Evolutionary conservation across 225 moss, liverwort and hornwort genomes (phyloP), one percentile per base, ranked within the genome.

Genomic region (Pseudisothecium myosuroides): DNA sequence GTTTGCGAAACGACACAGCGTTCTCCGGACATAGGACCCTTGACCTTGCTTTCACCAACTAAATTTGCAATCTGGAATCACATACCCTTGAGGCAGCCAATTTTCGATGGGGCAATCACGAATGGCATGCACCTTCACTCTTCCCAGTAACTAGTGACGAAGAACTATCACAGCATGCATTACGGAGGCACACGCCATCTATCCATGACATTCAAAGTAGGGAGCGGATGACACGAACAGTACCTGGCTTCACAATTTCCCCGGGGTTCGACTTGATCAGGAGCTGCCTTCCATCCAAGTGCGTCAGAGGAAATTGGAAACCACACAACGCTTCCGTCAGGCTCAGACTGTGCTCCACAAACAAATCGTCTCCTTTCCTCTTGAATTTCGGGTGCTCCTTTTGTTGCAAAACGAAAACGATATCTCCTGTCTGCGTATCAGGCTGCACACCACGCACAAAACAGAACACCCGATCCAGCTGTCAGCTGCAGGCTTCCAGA

Each of bases 351-450:
- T 98, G 98, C 86, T 97, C 97, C 66, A 98, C 94, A 49, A 97
- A 97, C 34, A 98, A 56, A 36, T 98, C 98, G 76, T 98, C 98
- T 18, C 86, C 94, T 74, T 97, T 98, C 58, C 98, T 94, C 94
- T 98, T 97, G 84, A 97, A 98, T 41, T 96, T 96, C 0, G 93
- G 95, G 74, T 98, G 98, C 78, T 98, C 98, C 90, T 98, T 98
- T 56, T 93, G 68, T 92, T 98, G 98, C 89, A 98, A 86, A 13
- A 98, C 97, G 55, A 98, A 98, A 12, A 98, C 97, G 12, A 98
- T 97, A 36, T 98, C 98, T 43, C 98, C 98, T 0, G 98, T 98
- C 73, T 91, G 89, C 19, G 95, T 97, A 31, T 98, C 98, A 21
- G 98, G 98, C 98, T 98, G 96, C 72, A 82, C 16, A 69, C 47